Evolutionary conservation across 306 rosid species (phyloP), one percentile per base, ranked within the genome.

Genomic region (apple (Malus domestica)): DNA sequence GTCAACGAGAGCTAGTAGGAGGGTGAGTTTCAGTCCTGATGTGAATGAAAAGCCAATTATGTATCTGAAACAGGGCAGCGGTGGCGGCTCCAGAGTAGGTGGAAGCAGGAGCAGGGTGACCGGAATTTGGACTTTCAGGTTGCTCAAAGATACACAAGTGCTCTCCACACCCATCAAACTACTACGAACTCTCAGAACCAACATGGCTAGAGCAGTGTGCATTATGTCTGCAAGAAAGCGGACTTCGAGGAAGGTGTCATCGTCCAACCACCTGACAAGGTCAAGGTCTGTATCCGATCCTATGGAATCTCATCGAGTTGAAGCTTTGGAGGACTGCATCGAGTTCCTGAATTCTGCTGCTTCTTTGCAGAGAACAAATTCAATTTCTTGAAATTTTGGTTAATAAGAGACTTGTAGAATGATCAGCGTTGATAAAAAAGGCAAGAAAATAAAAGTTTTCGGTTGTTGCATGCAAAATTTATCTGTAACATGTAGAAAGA

Each of bases 281-380:
- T 89, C 97, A 52, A 83, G 88, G 68, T 88, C 97, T 12, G 79
- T 85, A 35, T 86, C 98, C 6, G 91, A 88, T 27, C 84, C 84
- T 69, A 83, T 87, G 19, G 97, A 93, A 55, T 88, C 97, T 42
- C 89, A 93, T 40, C 78, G 96, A 61, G 97, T 90, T 61, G 92
- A 91, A 65, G 98, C 94, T 7, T 82, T 93, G 9, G 91, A 85
- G 85, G 98, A 91, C 75, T 93, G 98, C 85, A 93, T 91, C 66
- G 81, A 88, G 85, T 93, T 93, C 86, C 85, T 93, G 61, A 93
- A 91, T 67, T 93, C 96, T 81, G 88, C 98, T 68, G 88, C 98
- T 60, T 85, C 94, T 67, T 79, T 93, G 81, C 90, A 88, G 67
- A 78, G 90, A 72, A 81, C 87, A 11, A 89, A 85, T 71, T 90